Base-by-base conservation (phyloP, 1,284 basidiomycete species). In the Microbotryomycetes sp. region DNA sequence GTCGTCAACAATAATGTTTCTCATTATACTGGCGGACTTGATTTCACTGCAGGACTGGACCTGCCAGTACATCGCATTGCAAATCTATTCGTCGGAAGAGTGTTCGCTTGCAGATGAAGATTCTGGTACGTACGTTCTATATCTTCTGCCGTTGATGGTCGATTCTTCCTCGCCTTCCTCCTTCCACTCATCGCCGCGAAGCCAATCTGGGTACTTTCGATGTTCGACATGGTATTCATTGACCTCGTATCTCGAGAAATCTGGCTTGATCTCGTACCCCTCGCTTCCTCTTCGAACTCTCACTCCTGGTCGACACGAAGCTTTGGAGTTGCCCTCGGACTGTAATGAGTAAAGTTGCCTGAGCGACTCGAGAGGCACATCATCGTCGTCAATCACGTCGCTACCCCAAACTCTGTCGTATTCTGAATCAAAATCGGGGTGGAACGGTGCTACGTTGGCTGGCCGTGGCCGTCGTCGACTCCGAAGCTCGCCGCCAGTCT, bases 221-320 rank as follows among this genome's bases (percentile, higher is more conserved):
- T 9, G 35, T 18, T 41, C 35, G n/a, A n/a, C n/a, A n/a, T n/a
- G n/a, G n/a, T n/a, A n/a, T 9, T 18, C 18, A 41, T 41, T 18
- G 35, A 50, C 11, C 9, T 11, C 48, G 21, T 50, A 50, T 28
- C 27, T 11, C 21, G 16, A 50, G 9, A 23, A 11, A 11, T 9
- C 9, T 11, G 67, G 66, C 4, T 59, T 45, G 4, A 67, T 48
- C 53, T 69, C 67, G 56, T 61, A 62, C 5, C 67, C 67, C 45
- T 69, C 67, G 41, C 63, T 65, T 1, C 67, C 67, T 16, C 60
- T 28, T n/a, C 67, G 30, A 4, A 69, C 55, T 26, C 63, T 48
- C 4, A 69, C 61, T 16, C 28, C 27, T 16, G 61, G 52, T 9
- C 51, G 31, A 5, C 58, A 57, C 18, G 58, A 58, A 16, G 57